phyloP scores from a whole-genome alignment of 2,329 filamentous ascomycete genomes.

The Apiospora hydei region DNA sequence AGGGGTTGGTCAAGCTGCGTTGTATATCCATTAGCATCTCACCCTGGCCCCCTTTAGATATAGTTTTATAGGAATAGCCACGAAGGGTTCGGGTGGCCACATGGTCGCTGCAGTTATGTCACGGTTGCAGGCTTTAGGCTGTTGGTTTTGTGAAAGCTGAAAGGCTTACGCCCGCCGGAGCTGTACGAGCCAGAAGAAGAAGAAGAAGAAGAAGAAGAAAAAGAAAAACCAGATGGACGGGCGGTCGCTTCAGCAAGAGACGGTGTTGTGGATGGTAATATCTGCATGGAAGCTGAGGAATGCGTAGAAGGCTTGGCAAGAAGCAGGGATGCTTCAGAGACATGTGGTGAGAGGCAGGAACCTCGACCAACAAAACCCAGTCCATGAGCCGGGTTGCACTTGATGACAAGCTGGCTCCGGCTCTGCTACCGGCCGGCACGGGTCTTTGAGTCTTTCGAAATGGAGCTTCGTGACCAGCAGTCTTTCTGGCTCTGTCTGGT shows the following conservation, averaged over 20 bases:
- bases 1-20: not conserved
- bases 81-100: not conserved
- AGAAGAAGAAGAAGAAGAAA: not conserved
- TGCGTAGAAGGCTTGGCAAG: constrained; percentile 6
- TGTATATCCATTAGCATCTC: not conserved
- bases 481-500: not conserved
- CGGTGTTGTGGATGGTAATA: not conserved
- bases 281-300: constrained; percentile 18
- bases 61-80: not conserved
- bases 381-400: not conserved
- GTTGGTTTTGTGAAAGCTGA: not conserved
- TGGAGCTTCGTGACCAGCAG: not conserved
- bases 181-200: not conserved
- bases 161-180: not conserved
- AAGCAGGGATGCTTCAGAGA: not conserved
- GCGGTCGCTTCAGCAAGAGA: not conserved
- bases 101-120: not conserved
- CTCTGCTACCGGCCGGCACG: not conserved
- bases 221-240: not conserved
- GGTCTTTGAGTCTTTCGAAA: not conserved
- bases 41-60: not conserved
- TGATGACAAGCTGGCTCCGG: not conserved
- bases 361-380: not conserved
- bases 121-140: not conserved
- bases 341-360: not conserved